Base-by-base conservation (phyloP, 2,329 filamentous ascomycete genomes). In the Exophiala phaeomuriformis region DNA sequence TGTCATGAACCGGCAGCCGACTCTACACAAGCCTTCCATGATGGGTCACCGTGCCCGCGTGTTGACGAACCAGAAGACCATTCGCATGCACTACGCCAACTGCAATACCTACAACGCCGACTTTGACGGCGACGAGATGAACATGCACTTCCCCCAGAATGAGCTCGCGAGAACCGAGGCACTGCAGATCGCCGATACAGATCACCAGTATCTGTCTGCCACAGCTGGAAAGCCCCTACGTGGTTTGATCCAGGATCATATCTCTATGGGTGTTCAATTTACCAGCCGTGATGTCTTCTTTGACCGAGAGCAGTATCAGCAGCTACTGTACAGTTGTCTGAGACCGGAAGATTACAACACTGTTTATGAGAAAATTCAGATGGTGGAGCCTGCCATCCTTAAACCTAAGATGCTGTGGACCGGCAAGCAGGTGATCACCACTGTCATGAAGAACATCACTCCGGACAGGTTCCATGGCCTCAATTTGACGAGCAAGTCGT, bases 101-200 rank as follows among this genome's bases (percentile, higher is more conserved):
- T 97, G 93, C 70, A 98, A 98, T 67, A 96, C 93, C 0, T 98
- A 98, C 77, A 98, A 98, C 64, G 93, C 93, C 32, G 93, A 98
- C 77, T 98, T 98, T 67, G 94, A 98, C 66, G 93, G 93, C 69
- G 93, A 98, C 68, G 93, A 98, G 71, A 98, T 98, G 93, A 98
- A 98, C 70, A 94, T 98, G 90, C 93, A 98, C 72, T 97, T 98
- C 66, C 93, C 93, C 1, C 93, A 98, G 64, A 97, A 95, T 63
- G 94, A 97, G 68, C 78, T 97, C 60, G 93, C 93, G 10, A 81
- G 93, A 63, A 88, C 91, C 1, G 93, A 98, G 72, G 93, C 93
- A 1, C 79, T 95, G 62, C 88, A 90, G 62, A 85, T 98, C 64
- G 93, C 93, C 36, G 91, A 97, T 68, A 96, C 93, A 2, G 91